phyloP scores from a whole-genome alignment of 1,284 basidiomycete species.

The Clitocybe nebularis region DNA sequence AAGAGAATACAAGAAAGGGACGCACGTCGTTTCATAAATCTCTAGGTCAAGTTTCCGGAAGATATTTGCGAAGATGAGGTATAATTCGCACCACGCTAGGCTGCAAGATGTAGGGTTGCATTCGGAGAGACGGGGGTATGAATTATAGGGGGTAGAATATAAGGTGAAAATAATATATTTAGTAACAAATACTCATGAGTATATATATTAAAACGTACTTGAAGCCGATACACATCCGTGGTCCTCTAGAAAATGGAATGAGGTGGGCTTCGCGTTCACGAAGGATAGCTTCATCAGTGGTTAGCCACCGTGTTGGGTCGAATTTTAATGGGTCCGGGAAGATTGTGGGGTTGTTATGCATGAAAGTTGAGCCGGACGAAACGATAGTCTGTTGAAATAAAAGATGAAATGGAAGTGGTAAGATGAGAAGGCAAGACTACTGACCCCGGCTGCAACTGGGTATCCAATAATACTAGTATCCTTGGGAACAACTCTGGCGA shows the following conservation, averaged over 20 bases:
- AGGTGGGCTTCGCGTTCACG: background rate
- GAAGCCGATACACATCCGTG: background rate
- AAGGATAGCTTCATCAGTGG: background rate
- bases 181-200: too few species aligned
- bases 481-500: background rate
- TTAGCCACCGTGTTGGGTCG: background rate
- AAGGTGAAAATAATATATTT: too few species aligned
- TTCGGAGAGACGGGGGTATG: too few species aligned
- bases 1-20: background rate
- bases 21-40: conserved; percentile 24
- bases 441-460: background rate
- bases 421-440: background rate
- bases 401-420: background rate
- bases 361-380: background rate
- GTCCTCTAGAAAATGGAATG: background rate
- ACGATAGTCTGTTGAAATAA: background rate
- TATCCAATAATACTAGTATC: background rate
- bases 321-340: background rate
- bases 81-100: conserved; percentile 29
- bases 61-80: conserved; percentile 29
- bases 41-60: conserved; percentile 32
- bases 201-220: background rate
- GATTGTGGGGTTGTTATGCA: background rate
- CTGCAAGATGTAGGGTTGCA: background rate
- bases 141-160: too few species aligned